Conservation (phyloP, 306 rosid species). For the Lagenaria siceraria region DNA sequence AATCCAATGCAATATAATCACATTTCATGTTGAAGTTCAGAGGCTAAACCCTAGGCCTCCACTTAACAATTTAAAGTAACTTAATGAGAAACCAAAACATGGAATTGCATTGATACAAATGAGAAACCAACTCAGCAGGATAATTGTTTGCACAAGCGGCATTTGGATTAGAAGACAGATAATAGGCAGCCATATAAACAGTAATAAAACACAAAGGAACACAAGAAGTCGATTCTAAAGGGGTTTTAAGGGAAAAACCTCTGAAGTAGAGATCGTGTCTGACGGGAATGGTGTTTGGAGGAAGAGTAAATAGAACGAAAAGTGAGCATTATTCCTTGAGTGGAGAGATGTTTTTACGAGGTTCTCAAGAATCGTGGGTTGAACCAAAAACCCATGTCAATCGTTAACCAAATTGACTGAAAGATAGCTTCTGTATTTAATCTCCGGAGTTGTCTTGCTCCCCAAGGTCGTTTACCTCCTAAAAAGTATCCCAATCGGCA, state of each 20-base stretch:
- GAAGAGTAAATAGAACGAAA: constrained; percentile 33
- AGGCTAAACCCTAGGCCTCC: background rate
- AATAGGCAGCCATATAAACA: background rate
- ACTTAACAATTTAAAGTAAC: background rate
- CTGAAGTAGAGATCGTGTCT: constrained; percentile 31
- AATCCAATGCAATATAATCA: background rate
- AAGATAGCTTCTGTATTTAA: background rate
- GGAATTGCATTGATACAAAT: background rate
- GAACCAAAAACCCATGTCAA: background rate
- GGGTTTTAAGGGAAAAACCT: constrained; percentile 31
- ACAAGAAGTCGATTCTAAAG: background rate
- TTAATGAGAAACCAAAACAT: background rate
- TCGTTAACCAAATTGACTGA: background rate
- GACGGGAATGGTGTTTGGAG: constrained; percentile 24
- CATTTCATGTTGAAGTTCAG: background rate
- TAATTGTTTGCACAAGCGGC: background rate
- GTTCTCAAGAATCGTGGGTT: background rate
- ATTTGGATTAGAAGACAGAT: background rate
- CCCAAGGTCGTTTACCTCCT: background rate
- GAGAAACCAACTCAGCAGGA: background rate
- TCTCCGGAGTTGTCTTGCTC: background rate
- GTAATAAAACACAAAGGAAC: background rate
- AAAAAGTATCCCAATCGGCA: background rate
- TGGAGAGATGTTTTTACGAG: background rate
- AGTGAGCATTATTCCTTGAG: constrained; percentile 27